Percentiles rank a stretch among this genome's conserved stretches.
These are phyloP conservation scores for Leersia perrieri DNA, from an alignment of 176 grass and related monocot genomes.

Conservation along the genomic window DNA sequence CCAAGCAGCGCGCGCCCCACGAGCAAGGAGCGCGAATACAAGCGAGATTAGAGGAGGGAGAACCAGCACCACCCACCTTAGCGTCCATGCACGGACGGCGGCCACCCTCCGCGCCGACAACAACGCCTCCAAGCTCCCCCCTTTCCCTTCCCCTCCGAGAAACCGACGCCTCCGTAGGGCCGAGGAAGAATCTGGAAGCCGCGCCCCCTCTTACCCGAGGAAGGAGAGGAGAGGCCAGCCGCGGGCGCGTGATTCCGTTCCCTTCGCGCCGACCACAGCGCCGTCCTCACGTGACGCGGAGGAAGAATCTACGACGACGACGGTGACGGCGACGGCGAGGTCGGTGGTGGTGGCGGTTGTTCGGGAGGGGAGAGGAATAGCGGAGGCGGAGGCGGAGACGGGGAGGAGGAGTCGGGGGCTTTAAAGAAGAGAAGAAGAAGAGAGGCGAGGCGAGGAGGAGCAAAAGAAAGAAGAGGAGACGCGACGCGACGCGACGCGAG, in stretches of 20 bases:
- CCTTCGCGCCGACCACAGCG: neutral
- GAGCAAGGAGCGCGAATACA: slow-evolving; percentile 12
- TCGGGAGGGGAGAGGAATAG: too few relatives aligned
- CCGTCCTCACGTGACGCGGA: neutral
- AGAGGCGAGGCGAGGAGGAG: too few relatives aligned
- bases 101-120: neutral
- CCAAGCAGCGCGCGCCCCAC: neutral
- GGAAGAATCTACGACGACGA: neutral
- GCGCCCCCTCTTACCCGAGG: too few relatives aligned
- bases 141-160: neutral
- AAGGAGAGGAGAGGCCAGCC: neutral
- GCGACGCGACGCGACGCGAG: too few relatives aligned
- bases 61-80: slow-evolving; percentile 24
- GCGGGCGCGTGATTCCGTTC: neutral
- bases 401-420: neutral
- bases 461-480: too few relatives aligned
- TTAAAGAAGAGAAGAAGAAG: neutral
- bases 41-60: slow-evolving; percentile 24
- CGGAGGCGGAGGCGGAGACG: neutral
- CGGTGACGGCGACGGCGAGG: neutral
- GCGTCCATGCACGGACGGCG: neutral
- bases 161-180: neutral
- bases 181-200: neutral
- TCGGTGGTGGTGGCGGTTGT: too few relatives aligned
- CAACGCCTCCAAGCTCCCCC: too few relatives aligned